These are phyloP conservation scores for Lachnellula hyalina DNA, from an alignment of 2,329 filamentous ascomycete genomes.

Conservation along the genomic window DNA sequence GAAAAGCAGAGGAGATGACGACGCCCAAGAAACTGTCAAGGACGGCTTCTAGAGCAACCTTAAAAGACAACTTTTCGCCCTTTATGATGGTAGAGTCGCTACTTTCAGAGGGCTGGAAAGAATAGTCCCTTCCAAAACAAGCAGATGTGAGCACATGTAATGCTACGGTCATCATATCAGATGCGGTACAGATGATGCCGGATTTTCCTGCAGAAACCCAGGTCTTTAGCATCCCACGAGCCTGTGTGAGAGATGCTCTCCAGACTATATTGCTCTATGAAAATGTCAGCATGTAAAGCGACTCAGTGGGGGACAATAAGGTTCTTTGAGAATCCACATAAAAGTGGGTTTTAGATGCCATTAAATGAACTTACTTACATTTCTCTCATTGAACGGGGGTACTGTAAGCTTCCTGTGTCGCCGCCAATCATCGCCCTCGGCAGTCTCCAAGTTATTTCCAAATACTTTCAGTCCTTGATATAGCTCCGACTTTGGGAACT, in stretches of 20 bases:
- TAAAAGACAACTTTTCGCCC: conserved; percentile 15
- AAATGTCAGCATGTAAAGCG: background rate
- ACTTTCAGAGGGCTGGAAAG: conserved; percentile 2
- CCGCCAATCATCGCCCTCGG: conserved; percentile 36
- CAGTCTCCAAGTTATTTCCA: conserved; percentile 31
- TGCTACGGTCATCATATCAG: conserved; percentile 44
- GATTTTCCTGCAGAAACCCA: conserved; percentile 10
- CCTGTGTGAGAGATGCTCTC: conserved; percentile 32
- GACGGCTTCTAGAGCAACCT: conserved; percentile 7
- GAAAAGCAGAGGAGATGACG: background rate
- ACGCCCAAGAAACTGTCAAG: conserved; percentile 16
- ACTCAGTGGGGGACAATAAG: background rate
- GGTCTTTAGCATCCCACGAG: conserved; percentile 29
- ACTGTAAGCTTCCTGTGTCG: conserved; percentile 39
- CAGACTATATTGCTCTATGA: conserved; percentile 34
- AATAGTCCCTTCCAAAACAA: conserved; percentile 36
- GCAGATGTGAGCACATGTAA: conserved; percentile 47
- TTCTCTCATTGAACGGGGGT: conserved; percentile 40
- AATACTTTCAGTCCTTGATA: conserved; percentile 28
- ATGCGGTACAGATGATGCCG: conserved; percentile 19
- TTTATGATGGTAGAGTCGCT: conserved; percentile 8
- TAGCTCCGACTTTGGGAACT: conserved; percentile 13
- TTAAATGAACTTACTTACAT: conserved; percentile 5
- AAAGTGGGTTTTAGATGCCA: too few species aligned
- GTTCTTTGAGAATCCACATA: background rate